Percentiles rank a stretch among this genome's conserved stretches.
These are phyloP conservation scores for Xenosphaeropsis pyriputrescens DNA, from an alignment of 2,329 filamentous ascomycete species.

Conservation along the genomic window DNA sequence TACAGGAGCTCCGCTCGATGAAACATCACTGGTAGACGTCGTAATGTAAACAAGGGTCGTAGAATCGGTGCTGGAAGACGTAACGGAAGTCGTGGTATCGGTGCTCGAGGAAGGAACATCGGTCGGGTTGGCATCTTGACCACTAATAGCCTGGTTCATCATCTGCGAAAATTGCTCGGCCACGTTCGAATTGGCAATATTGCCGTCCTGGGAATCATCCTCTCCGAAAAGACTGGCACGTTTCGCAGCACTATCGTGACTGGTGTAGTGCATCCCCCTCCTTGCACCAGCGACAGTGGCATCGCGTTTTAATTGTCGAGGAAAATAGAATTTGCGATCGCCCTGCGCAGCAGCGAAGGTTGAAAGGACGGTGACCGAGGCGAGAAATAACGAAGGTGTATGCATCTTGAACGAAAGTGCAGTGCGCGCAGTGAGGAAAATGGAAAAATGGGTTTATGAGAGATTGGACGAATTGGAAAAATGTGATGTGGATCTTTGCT, in stretches of 20 bases:
- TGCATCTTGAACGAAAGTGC: conserved; percentile 28
- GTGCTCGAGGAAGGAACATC: not conserved
- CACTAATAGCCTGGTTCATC: too few relatives aligned
- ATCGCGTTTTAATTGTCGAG: conserved; percentile 35
- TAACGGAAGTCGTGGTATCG: not conserved
- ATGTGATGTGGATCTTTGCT: conserved; percentile 8
- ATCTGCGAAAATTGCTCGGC: too few relatives aligned
- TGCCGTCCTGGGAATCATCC: too few relatives aligned
- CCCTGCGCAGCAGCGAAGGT: conserved; percentile 27
- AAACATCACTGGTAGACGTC: not conserved
- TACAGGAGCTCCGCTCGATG: conserved; percentile 6
- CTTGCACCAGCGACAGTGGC: not conserved
- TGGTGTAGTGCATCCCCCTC: not conserved
- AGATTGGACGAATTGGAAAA: conserved; percentile 3
- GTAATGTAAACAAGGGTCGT: not conserved
- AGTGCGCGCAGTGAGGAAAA: conserved; percentile 4
- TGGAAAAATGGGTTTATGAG: conserved; percentile 1
- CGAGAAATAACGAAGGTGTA: conserved; percentile 30
- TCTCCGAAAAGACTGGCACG: too few relatives aligned
- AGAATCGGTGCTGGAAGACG: not conserved
- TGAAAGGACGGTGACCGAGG: conserved; percentile 31
- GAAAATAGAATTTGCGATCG: conserved; percentile 38
- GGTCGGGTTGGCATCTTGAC: too few relatives aligned
- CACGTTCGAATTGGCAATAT: too few relatives aligned
- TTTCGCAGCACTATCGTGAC: too few relatives aligned